Percentiles rank a stretch among this genome's conserved stretches.
These are phyloP conservation scores for Fraxinus sp. DNA, from an alignment of 305 asterid species.

Conservation along the genomic window DNA sequence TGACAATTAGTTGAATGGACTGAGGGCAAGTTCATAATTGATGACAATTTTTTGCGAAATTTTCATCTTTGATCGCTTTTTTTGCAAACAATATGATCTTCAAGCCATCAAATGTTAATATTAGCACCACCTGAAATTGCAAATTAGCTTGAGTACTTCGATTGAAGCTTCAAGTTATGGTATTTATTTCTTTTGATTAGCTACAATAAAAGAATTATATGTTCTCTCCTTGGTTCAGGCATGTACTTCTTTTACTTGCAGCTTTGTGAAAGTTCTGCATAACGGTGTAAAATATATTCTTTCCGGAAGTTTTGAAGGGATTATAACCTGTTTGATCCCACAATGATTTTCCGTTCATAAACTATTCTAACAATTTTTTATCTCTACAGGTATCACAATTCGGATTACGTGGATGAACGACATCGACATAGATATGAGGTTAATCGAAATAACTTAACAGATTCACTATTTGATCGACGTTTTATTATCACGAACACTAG, in stretches of 20 bases:
- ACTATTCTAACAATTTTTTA: slow-evolving; percentile 19
- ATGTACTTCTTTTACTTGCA: neutral
- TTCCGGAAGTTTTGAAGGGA: neutral
- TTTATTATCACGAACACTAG: slow-evolving; percentile 4
- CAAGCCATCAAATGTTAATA: neutral
- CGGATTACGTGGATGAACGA: slow-evolving; percentile 78
- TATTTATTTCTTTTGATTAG: neutral
- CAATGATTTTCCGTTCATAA: neutral
- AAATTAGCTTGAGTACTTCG: neutral
- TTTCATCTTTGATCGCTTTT: neutral
- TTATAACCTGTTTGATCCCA: neutral
- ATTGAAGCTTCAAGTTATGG: neutral
- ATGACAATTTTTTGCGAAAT: neutral
- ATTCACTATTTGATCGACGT: neutral
- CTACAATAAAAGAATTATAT: neutral
- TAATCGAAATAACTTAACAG: slow-evolving; percentile 8
- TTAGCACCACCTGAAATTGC: neutral
- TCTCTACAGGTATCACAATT: slow-evolving; percentile 59
- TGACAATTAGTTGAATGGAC: slow-evolving; percentile 7
- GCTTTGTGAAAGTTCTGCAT: neutral
- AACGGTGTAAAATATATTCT: neutral
- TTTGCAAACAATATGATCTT: neutral
- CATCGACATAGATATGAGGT: slow-evolving; percentile 99
- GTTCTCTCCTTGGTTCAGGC: neutral
- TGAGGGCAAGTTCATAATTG: neutral